Evolutionary conservation across 2,329 filamentous ascomycete species (phyloP), one percentile per base, ranked within the genome.

Genomic region (Paramyrothecium sp.): DNA sequence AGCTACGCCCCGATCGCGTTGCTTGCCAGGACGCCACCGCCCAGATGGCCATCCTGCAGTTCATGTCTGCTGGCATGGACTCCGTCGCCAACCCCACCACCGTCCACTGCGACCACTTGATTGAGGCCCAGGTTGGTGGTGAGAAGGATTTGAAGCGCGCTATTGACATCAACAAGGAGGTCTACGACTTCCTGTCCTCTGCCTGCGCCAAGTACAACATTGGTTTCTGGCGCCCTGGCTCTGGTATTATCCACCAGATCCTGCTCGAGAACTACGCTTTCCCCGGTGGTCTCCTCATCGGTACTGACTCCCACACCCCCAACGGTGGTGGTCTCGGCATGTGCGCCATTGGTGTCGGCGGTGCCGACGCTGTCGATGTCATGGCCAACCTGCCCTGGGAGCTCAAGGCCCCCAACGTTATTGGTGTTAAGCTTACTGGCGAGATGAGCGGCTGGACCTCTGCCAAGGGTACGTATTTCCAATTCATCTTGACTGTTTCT

Each of bases 191-290:
- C 85, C 81, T 99, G 73, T 86, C 92, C 61, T 88, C 89, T 62
- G 90, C 94, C 65, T 98, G 94, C 76, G 93, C 93, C 73, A 99
- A 98, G 84, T 99, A 98, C 85, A 94, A 98, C 85, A 98, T 98
- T 76, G 95, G 95, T 83, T 98, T 98, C 89, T 99, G 95, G 95
- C 92, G 87, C 78, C 95, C 95, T 64, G 95, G 95, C 69, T 97
- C 94, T 74, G 95, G 95, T 85, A 99, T 98, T 76, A 99, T 99
- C 69, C 95, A 99, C 82, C 95, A 98, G 84, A 98, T 98, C 73
- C 80, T 98, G 63, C 87, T 98, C 58, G 95, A 99, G 83, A 98
- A 98, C 85, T 98, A 98, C 77, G 93, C 93, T 75, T 98, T 98
- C 89, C 95, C 95, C 64, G 95, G 95, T 85, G 94, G 89, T 86